Conservation (phyloP, 116 monocot species). For the Dioscorea cayenensis region DNA sequence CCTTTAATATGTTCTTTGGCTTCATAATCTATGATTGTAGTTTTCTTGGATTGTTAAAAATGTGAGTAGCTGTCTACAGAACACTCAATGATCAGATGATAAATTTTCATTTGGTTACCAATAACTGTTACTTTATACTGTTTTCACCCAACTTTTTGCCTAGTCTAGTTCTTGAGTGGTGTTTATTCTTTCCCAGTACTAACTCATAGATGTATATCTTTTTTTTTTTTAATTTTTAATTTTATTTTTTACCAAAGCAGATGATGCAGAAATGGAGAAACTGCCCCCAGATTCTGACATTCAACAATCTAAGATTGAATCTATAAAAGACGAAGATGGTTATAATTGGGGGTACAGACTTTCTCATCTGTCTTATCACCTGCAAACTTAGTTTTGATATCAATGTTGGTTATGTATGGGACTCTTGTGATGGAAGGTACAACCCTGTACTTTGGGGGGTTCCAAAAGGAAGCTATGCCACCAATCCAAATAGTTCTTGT, state of each 20-base stretch:
- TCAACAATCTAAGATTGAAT: constrained; percentile 66
- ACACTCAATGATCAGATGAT: not conserved
- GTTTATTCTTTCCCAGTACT: not conserved
- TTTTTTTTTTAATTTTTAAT: no score
- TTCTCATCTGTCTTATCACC: not conserved
- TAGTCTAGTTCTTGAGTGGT: not conserved
- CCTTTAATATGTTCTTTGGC: not conserved
- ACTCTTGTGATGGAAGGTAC: constrained; percentile 32
- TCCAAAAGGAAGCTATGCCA: constrained; percentile 93
- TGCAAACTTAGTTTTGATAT: not conserved
- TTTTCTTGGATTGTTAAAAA: no score
- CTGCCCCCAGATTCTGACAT: constrained; percentile 64
- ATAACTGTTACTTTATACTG: not conserved
- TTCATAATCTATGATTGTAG: not conserved
- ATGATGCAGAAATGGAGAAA: constrained; percentile 41
- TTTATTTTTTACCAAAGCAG: constrained; percentile 15
- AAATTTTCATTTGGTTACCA: not conserved
- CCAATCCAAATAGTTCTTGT: constrained; percentile 43
- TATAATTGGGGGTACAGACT: constrained; percentile 88
- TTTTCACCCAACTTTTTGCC: not conserved
- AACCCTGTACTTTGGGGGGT: constrained; percentile 87
- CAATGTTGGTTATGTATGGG: not conserved
- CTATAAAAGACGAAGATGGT: constrained; percentile 67
- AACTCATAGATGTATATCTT: not conserved
- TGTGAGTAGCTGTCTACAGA: not conserved